phyloP scores from a whole-genome alignment of 139 green algal species.

The Trebouxia sp. region DNA sequence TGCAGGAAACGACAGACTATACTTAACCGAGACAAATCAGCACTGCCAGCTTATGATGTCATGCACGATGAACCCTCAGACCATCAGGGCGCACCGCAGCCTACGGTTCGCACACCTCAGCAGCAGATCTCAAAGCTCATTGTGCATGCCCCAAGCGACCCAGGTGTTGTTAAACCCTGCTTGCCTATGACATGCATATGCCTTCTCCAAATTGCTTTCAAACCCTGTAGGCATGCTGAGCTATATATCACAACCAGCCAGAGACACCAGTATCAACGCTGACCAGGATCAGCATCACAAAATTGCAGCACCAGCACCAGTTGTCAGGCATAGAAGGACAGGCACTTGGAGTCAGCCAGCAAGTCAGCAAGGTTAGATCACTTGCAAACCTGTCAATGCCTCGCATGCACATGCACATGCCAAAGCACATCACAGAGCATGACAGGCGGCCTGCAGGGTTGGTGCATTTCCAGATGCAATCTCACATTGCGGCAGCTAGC shows the following conservation, averaged over 20 bases:
- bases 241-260: not conserved
- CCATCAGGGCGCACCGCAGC: not conserved
- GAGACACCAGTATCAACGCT: not conserved
- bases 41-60: not conserved
- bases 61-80: not conserved
- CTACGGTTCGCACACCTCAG: not conserved
- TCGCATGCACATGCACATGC: too few relatives aligned
- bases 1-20: not conserved
- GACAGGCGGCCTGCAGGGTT: too few relatives aligned
- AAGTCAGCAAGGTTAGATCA: not conserved
- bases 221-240: not conserved
- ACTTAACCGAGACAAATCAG: not conserved
- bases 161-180: not conserved
- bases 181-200: not conserved
- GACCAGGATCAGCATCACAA: not conserved
- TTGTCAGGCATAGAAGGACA: not conserved
- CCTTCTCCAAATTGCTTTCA: not conserved
- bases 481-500: too few relatives aligned
- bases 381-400: too few relatives aligned
- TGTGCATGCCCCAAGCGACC: conserved; percentile 6
- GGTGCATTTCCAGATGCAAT: too few relatives aligned
- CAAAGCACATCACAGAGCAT: too few relatives aligned
- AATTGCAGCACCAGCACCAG: not conserved
- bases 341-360: not conserved
- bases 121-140: not conserved